Evolutionary conservation across 805 yeast genomes (phyloP).

Genomic region (Monosporozyma aerobia): DNA sequence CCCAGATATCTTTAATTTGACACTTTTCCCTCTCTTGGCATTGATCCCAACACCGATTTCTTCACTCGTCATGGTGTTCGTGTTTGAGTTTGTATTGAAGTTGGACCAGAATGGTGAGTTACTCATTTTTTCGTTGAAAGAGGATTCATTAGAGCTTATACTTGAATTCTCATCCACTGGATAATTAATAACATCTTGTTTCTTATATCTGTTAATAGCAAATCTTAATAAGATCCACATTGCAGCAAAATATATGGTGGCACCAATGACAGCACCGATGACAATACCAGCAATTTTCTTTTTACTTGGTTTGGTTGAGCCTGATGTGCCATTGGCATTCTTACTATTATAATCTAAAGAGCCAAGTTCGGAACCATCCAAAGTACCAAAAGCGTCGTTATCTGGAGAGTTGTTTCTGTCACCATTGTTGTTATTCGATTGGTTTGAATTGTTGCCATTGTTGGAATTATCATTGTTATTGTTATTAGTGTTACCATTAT

Average conservation of each 20-base stretch:
- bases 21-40: slow-evolving; percentile 10
- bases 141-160: slow-evolving; percentile 3
- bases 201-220: slow-evolving; percentile 34
- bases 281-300: slow-evolving; percentile 65
- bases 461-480: background rate
- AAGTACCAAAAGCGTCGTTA: slow-evolving; percentile 1
- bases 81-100: background rate
- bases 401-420: slow-evolving; percentile 42
- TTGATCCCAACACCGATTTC: slow-evolving; percentile 8
- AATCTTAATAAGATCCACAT: slow-evolving; percentile 48
- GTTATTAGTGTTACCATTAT: background rate
- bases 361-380: slow-evolving; percentile 8
- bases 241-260: slow-evolving; percentile 50
- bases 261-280: slow-evolving; percentile 76
- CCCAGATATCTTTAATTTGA: slow-evolving; percentile 44
- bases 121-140: background rate
- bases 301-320: slow-evolving; percentile 24
- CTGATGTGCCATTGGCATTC: slow-evolving; percentile 1
- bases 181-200: slow-evolving; percentile 11
- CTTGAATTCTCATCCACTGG: slow-evolving; percentile 13
- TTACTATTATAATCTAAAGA: slow-evolving; percentile 18
- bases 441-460: background rate
- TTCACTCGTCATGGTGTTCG: background rate
- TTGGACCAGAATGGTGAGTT: slow-evolving; percentile 3
- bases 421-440: slow-evolving; percentile 11